phyloP scores from a whole-genome alignment of 163 green algal species.

The Botryococcus braunii region DNA sequence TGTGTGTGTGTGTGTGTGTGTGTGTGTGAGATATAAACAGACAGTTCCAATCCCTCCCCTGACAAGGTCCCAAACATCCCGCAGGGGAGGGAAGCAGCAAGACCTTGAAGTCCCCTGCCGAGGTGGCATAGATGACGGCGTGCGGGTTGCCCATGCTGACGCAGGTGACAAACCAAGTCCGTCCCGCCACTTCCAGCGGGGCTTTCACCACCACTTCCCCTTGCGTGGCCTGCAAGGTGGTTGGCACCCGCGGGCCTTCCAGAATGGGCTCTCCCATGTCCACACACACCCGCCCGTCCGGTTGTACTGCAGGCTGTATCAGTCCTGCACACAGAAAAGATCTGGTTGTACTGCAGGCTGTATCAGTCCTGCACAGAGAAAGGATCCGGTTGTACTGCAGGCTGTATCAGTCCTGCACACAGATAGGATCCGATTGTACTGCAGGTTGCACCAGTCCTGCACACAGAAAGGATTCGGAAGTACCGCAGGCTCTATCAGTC shows the following conservation, averaged over 20 bases:
- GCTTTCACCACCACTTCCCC: slow-evolving; percentile 56
- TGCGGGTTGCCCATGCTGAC: slow-evolving; percentile 99
- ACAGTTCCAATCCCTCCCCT: too few species aligned
- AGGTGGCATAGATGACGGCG: slow-evolving; percentile 68
- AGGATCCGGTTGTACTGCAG: too few species aligned
- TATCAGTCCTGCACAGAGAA: too few species aligned
- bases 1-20: too few species aligned
- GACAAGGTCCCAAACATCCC: too few species aligned
- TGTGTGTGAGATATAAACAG: slow-evolving; percentile 1
- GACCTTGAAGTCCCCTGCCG: slow-evolving; percentile 63
- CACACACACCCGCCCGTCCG: slow-evolving; percentile 88
- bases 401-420: too few species aligned
- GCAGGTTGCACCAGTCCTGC: too few species aligned
- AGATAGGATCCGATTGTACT: too few species aligned
- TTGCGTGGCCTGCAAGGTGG: slow-evolving; percentile 58
- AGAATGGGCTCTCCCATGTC: slow-evolving; percentile 96
- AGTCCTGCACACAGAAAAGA: slow-evolving; percentile 52
- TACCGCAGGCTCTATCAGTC: too few species aligned
- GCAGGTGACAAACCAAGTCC: slow-evolving; percentile 72
- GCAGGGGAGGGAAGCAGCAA: too few species aligned
- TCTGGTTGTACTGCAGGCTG: too few species aligned
- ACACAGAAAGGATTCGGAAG: too few species aligned
- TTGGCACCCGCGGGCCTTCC: slow-evolving; percentile 65
- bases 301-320: slow-evolving; percentile 82
- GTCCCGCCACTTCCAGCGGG: slow-evolving; percentile 62